Evolutionary conservation across 1,139 yeast species (phyloP), one percentile per base, ranked within the genome.

Genomic region (Zhuliangozyma parablackwelliae): DNA sequence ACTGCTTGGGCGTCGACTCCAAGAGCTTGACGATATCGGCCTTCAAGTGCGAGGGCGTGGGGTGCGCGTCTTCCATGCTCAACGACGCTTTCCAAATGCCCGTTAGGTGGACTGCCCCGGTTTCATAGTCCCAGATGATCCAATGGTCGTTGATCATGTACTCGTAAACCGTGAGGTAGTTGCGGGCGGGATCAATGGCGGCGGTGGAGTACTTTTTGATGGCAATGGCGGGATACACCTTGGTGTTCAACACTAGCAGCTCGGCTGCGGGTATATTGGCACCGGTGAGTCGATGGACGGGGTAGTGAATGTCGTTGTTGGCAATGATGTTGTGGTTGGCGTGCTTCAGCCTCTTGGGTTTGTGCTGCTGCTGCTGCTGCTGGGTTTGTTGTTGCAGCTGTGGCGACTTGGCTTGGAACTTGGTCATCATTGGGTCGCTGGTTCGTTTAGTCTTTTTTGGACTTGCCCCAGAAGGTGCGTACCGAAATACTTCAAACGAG

Each of bases 21-120:
- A 85, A 65, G 32, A 85, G 63, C 56, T 80, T 81, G 39, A 82
- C 87, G 34, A 86, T 84, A 59, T 83, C 92, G 11, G 92, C 86
- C 59, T 81, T 85, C 35, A 77, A 59, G 53, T 80, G 78, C 10
- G 31, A 29, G 13, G 25, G 80, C 86, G 10, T 85, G 36, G 73
- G 59, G 53, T 80, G 75, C 7, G 39, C 29, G 32, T 45, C 43
- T 6, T 32, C 37, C 11, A 34, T 40, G 33, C 26, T 42, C 21
- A 84, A 69, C 10, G 90, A 82, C 2, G 74, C 73, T 59, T 89
- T 86, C 96, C 97, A 89, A 38, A 89, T 71, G 0, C 96, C 96
- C 0, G 97, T 89, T 40, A 89, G 70, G 56, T 88, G 96, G 8
- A 89, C 96, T 56, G 80, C 83, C 1, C 97, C 96, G 0, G 94